Conservation (phyloP, 768 basidiomycete genomes). For the Boletales sp. region DNA sequence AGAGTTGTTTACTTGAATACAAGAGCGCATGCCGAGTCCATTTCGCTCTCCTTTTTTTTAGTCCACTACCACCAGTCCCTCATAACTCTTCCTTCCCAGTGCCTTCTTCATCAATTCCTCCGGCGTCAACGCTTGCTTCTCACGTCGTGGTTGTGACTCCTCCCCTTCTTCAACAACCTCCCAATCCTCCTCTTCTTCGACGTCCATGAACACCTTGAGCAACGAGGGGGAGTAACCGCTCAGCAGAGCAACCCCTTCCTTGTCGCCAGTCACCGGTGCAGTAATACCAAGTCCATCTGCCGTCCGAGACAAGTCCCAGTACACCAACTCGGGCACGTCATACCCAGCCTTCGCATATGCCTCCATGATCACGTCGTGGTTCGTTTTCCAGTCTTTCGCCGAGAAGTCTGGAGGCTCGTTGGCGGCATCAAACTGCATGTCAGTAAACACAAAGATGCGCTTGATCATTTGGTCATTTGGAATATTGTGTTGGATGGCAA, state of each 20-base stretch:
- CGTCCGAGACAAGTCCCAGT: slow-evolving; percentile 53
- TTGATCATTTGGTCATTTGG: slow-evolving; percentile 70
- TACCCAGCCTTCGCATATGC: slow-evolving; percentile 63
- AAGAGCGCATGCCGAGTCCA: no score
- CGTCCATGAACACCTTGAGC: no score
- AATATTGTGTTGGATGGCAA: slow-evolving; percentile 55
- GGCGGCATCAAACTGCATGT: slow-evolving; percentile 69
- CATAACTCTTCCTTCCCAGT: slow-evolving; percentile 47
- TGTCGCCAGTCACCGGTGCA: slow-evolving; percentile 48
- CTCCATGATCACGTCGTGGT: slow-evolving; percentile 51
- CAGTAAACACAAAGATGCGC: slow-evolving; percentile 70
- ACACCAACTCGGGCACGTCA: slow-evolving; percentile 69
- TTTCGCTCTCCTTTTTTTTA: background rate
- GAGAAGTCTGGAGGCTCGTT: background rate
- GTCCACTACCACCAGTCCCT: slow-evolving; percentile 35
- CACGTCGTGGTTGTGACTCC: slow-evolving; percentile 8
- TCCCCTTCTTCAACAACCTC: slow-evolving; percentile 34
- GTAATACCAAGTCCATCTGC: slow-evolving; percentile 22
- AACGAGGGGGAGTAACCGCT: no score
- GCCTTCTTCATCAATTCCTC: slow-evolving; percentile 46
- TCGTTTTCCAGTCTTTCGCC: slow-evolving; percentile 50
- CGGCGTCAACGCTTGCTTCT: slow-evolving; percentile 37
- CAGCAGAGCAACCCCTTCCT: slow-evolving; percentile 51
- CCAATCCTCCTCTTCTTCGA: slow-evolving; percentile 36
- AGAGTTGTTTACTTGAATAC: no score